Percentiles rank a stretch among this genome's conserved stretches.
These are phyloP conservation scores for Candida sanyaensis DNA, from an alignment of 1,139 yeast genomes.

Conservation along the genomic window DNA sequence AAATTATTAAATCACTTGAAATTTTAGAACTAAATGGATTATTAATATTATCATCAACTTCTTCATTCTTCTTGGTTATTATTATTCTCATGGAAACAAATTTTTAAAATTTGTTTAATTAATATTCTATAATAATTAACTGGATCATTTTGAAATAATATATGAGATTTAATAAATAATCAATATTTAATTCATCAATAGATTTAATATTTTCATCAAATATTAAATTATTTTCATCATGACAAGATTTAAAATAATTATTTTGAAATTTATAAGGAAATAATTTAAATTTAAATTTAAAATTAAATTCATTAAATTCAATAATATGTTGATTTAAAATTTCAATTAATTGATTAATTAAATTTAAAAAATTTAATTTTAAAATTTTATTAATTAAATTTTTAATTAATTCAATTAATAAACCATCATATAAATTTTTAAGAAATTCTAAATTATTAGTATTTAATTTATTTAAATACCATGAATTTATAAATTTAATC, in stretches of 20 bases:
- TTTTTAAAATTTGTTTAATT: conserved; percentile 22
- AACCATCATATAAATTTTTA: conserved; percentile 25
- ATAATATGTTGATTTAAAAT: conserved; percentile 31
- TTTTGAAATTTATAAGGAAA: conserved; percentile 18
- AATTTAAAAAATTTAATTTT: conserved; percentile 13
- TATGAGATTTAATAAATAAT: conserved; percentile 19
- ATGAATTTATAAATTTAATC: conserved; percentile 35
- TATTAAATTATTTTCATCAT: conserved; percentile 13
- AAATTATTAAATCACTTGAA: conserved; percentile 26
- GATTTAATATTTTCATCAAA: conserved; percentile 6
- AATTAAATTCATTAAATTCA: too few species aligned
- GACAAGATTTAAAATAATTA: conserved; percentile 11
- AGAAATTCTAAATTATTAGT: conserved; percentile 42
- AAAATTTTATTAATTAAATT: conserved; percentile 25
- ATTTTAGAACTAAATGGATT: conserved; percentile 30
- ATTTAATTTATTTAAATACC: conserved; percentile 43
- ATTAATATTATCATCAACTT: not conserved
- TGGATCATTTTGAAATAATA: conserved; percentile 17
- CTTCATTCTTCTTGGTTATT: not conserved
- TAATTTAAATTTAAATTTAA: too few species aligned
- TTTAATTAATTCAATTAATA: conserved; percentile 30
- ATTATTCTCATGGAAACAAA: not conserved
- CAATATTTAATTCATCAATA: conserved; percentile 14
- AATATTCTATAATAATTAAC: conserved; percentile 29
- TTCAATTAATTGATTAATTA: conserved; percentile 26